phyloP scores from a whole-genome alignment of 73 alveolate genomes.

The Diophrys sp. region DNA sequence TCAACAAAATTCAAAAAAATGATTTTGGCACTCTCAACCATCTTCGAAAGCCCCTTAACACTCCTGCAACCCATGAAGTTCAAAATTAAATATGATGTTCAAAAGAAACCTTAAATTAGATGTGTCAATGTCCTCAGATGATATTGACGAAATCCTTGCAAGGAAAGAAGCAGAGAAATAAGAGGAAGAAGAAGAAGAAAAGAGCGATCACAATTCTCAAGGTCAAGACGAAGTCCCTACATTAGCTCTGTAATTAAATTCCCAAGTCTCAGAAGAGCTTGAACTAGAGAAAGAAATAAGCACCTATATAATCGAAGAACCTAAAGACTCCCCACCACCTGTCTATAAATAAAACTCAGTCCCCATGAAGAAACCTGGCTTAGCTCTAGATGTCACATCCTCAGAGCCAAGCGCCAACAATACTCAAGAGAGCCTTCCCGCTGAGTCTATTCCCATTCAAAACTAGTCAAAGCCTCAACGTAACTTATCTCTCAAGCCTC shows the following conservation, averaged over 20 bases:
- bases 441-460: too few species aligned
- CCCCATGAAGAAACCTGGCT: not conserved
- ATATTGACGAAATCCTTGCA: not conserved
- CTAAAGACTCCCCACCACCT: not conserved
- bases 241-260: too few species aligned
- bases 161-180: not conserved
- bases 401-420: too few species aligned
- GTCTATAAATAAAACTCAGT: not conserved
- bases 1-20: too few species aligned
- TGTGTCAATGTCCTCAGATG: not conserved
- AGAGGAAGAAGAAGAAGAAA: not conserved
- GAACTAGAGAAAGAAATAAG: not conserved
- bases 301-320: not conserved
- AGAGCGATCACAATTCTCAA: not conserved
- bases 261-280: not conserved
- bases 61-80: too few species aligned
- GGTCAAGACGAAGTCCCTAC: not conserved
- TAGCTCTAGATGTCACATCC: not conserved
- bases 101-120: not conserved
- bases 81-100: not conserved
- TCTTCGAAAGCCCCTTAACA: too few species aligned
- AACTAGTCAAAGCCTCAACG: too few species aligned
- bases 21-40: too few species aligned
- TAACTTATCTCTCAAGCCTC: too few species aligned
- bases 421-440: too few species aligned